Evolutionary conservation across 148 eudicot species (phyloP).

Genomic region (Diospyros lotus): DNA sequence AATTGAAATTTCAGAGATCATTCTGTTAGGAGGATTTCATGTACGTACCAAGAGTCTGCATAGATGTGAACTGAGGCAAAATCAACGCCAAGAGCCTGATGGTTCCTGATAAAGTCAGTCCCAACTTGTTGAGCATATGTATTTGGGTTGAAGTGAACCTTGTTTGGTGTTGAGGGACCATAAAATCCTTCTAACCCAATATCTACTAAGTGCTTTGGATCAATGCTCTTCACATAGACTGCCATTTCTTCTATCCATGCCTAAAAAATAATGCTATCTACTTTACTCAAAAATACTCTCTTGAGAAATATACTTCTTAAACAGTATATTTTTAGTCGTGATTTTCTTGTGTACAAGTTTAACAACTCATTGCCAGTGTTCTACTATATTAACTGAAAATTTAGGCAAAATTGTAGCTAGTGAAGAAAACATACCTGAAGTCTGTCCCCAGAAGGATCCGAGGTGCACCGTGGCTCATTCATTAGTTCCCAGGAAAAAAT

Average conservation of each 20-base stretch:
- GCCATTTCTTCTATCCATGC: conserved; percentile 93
- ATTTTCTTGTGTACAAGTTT: background rate
- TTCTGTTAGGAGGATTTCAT: no score
- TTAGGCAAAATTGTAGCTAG: background rate
- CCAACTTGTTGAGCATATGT: conserved; percentile 60
- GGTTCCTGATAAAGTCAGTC: conserved; percentile 73
- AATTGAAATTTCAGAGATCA: background rate
- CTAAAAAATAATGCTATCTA: conserved; percentile 24
- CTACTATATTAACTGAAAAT: background rate
- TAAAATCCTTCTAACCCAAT: conserved; percentile 84
- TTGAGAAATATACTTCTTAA: background rate
- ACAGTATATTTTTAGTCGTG: background rate
- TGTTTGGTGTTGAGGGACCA: conserved; percentile 68
- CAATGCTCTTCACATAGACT: conserved; percentile 67
- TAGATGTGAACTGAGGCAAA: conserved; percentile 78
- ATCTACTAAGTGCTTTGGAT: conserved; percentile 68
- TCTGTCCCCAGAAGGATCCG: conserved; percentile 73
- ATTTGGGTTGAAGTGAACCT: conserved; percentile 56
- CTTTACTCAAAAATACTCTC: background rate
- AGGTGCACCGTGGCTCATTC: conserved; percentile 64
- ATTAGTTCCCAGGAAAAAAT: conserved; percentile 89
- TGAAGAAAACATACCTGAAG: conserved; percentile 43
- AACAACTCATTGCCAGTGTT: background rate
- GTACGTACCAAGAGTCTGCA: conserved; percentile 67
- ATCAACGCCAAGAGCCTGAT: conserved; percentile 69